Percentiles rank a stretch among this genome's conserved stretches.
These are phyloP conservation scores for Alternaria gaisen DNA, from an alignment of 2,329 filamentous ascomycete genomes.

Conservation along the genomic window DNA sequence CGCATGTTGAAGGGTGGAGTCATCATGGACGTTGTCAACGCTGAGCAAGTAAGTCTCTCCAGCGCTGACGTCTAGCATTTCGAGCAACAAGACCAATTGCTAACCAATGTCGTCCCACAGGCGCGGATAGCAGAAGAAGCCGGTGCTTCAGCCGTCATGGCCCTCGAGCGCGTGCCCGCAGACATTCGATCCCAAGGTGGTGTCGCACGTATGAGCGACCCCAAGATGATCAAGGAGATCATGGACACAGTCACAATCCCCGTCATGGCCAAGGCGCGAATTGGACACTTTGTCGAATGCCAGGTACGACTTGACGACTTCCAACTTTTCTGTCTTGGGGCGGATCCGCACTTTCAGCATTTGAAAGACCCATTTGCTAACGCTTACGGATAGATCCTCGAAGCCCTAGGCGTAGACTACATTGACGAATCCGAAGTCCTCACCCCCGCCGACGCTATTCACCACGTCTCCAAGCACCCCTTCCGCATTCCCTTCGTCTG, in stretches of 20 bases:
- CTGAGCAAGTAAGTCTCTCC: conserved; percentile 69
- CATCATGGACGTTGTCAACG: conserved; percentile 98
- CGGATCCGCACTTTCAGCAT: neutral
- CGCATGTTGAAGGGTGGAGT: conserved; percentile 99
- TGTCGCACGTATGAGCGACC: conserved; percentile 97
- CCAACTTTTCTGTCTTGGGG: neutral
- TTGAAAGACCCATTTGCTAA: neutral
- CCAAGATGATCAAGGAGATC: conserved; percentile 92
- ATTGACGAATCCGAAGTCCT: conserved; percentile 98
- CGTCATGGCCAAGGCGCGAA: conserved; percentile 98
- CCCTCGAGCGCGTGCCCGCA: conserved; percentile 94
- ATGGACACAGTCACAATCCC: conserved; percentile 95
- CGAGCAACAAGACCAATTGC: conserved; percentile 5
- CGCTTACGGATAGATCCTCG: conserved; percentile 73
- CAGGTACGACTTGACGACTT: conserved; percentile 62
- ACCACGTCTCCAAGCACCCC: conserved; percentile 88
- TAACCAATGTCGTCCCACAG: conserved; percentile 52
- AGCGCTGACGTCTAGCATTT: neutral
- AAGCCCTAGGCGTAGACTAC: conserved; percentile 94
- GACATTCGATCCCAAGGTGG: conserved; percentile 93
- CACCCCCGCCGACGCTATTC: conserved; percentile 87
- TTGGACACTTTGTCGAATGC: conserved; percentile 97
- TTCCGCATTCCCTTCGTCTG: conserved; percentile 94
- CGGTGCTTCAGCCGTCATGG: conserved; percentile 96
- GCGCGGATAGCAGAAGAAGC: conserved; percentile 97